Evolutionary conservation across 305 asterid species (phyloP).

Genomic region (Ruellia speciosa): DNA sequence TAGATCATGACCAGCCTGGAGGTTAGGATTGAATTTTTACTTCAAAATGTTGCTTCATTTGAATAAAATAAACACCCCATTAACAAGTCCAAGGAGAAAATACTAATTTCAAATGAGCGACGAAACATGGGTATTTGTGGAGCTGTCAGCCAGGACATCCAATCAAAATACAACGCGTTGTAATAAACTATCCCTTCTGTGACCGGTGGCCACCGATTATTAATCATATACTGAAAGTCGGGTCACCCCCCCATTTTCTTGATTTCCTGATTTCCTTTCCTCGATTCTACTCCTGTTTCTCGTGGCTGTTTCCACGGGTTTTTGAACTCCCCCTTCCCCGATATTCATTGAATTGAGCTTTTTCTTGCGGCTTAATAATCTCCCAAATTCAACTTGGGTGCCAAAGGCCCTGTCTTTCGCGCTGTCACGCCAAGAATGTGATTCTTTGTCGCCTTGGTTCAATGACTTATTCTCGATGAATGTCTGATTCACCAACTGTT

Average conservation of each 20-base stretch:
- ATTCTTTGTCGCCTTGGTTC: slow-evolving; percentile 20
- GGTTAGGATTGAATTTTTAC: not conserved
- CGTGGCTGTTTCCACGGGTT: slow-evolving; percentile 20
- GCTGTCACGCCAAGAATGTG: slow-evolving; percentile 22
- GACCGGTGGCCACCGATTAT: not conserved
- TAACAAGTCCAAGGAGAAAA: no score
- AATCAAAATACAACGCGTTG: slow-evolving; percentile 15
- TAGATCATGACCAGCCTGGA: not conserved
- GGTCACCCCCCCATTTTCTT: slow-evolving; percentile 15
- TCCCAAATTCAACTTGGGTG: slow-evolving; percentile 15
- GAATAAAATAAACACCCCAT: no score
- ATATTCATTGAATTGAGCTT: slow-evolving; percentile 17
- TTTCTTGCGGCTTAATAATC: slow-evolving; percentile 16
- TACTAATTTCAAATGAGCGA: not conserved
- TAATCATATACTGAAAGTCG: slow-evolving; percentile 10
- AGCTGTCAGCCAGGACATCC: slow-evolving; percentile 2
- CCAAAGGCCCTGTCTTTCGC: slow-evolving; percentile 17
- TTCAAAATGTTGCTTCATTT: no score
- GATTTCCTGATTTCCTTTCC: slow-evolving; percentile 15
- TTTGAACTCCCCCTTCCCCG: slow-evolving; percentile 12
- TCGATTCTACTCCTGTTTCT: slow-evolving; percentile 19
- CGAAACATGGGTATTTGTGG: not conserved
- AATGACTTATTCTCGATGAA: slow-evolving; percentile 14
- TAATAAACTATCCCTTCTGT: not conserved
- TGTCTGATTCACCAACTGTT: slow-evolving; percentile 23